Evolutionary conservation across 352 stramenopile genomes (phyloP).

Genomic region (Phytophthora multivora): DNA sequence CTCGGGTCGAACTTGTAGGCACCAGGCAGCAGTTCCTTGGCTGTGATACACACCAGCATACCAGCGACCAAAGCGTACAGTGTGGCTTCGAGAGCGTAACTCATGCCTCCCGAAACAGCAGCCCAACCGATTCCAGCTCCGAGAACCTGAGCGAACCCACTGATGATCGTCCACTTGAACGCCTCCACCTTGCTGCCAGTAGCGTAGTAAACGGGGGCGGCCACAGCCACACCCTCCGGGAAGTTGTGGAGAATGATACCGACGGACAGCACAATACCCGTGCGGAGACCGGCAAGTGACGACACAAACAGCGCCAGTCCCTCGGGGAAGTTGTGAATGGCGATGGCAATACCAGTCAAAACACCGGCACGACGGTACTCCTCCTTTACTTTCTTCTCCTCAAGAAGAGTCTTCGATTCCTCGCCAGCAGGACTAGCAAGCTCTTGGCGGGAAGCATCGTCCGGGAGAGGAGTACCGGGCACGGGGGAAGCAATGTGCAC

Average conservation of each 20-base stretch:
- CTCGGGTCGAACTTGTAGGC: slow-evolving; percentile 91
- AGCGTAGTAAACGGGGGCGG: slow-evolving; percentile 96
- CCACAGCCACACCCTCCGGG: slow-evolving; percentile 95
- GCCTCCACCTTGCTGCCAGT: slow-evolving; percentile 92
- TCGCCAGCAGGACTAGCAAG: slow-evolving; percentile 32
- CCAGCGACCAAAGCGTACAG: slow-evolving; percentile 93
- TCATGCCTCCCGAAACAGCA: slow-evolving; percentile 54
- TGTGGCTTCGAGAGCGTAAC: slow-evolving; percentile 75
- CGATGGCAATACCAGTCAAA: slow-evolving; percentile 94
- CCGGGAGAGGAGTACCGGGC: slow-evolving; percentile 34
- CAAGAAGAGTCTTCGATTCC: slow-evolving; percentile 20
- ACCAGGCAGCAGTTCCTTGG: slow-evolving; percentile 92
- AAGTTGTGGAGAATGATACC: slow-evolving; percentile 98
- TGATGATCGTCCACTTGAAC: slow-evolving; percentile 92
- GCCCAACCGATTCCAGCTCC: slow-evolving; percentile 86
- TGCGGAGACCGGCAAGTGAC: slow-evolving; percentile 85
- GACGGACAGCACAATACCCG: slow-evolving; percentile 92
- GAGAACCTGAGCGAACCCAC: slow-evolving; percentile 90
- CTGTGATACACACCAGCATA: slow-evolving; percentile 93
- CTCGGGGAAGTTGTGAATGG: slow-evolving; percentile 98
- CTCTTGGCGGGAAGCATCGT: slow-evolving; percentile 9
- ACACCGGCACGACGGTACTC: slow-evolving; percentile 87
- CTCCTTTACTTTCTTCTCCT: slow-evolving; percentile 34
- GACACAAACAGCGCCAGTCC: slow-evolving; percentile 96
- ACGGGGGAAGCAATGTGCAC: slow-evolving; percentile 30